A percentile compares a stretch with the other conserved stretches of the same genome.
Evolutionary conservation across 345 rosid genomes (phyloP).

Genomic region (Ailanthus altissimus): DNA sequence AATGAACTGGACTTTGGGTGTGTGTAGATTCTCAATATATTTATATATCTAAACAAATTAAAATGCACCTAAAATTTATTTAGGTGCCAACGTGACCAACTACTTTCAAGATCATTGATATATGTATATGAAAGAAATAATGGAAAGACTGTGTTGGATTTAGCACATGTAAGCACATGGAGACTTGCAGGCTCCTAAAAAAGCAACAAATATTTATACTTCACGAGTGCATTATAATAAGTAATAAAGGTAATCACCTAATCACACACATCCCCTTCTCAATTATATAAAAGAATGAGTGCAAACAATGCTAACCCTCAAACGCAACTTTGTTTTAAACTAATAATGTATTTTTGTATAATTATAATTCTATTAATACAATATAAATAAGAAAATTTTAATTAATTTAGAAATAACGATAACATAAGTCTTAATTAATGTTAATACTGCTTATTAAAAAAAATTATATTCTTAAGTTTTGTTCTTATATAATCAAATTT

Average conservation of each 20-base stretch:
- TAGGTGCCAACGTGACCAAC: conserved; percentile 4
- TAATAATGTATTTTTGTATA: too few species aligned
- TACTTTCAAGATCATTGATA: conserved; percentile 16
- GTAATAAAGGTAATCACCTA: neutral
- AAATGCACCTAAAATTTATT: neutral
- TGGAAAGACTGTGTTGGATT: conserved; percentile 5
- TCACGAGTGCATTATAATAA: neutral
- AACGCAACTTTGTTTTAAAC: too few species aligned
- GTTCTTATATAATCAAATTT: too few species aligned
- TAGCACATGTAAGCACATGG: conserved; percentile 20
- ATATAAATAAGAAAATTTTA: too few species aligned
- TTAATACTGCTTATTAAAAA: too few species aligned
- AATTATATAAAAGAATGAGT: neutral
- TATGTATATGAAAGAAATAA: neutral
- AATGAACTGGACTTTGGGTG: neutral
- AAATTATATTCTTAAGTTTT: too few species aligned
- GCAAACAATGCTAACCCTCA: too few species aligned
- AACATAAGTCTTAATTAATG: too few species aligned
- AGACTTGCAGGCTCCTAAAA: neutral
- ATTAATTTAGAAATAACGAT: too few species aligned
- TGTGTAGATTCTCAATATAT: too few species aligned
- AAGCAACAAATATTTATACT: neutral
- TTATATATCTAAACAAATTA: too few species aligned
- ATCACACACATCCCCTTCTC: neutral
- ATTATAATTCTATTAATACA: too few species aligned